Conservation (phyloP, 2,329 filamentous ascomycete species). For the Gnomoniopsis smithogilvyi region DNA sequence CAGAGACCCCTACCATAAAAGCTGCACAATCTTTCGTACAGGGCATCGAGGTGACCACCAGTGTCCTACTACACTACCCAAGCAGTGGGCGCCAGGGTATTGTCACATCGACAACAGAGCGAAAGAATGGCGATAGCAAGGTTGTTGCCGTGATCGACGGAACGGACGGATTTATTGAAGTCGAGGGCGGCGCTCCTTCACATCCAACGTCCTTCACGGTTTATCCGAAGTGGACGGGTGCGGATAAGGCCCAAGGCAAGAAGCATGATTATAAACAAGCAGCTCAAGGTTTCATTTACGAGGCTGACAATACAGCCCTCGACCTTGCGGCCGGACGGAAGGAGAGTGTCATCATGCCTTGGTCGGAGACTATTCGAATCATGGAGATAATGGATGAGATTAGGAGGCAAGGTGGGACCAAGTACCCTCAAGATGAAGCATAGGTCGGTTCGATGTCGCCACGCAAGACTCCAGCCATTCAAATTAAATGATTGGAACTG, state of each 20-base stretch:
- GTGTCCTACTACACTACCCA: background rate
- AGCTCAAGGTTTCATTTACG: slow-evolving; percentile 19
- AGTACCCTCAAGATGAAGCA: slow-evolving; percentile 5
- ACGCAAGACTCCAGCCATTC: background rate
- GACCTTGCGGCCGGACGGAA: slow-evolving; percentile 17
- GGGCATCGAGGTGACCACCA: slow-evolving; percentile 6
- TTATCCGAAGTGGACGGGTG: background rate
- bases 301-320: slow-evolving; percentile 19
- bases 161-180: slow-evolving; percentile 34
- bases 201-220: slow-evolving; percentile 1
- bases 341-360: slow-evolving; percentile 20
- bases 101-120: background rate
- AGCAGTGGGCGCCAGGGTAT: slow-evolving; percentile 1
- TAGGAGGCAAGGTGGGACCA: slow-evolving; percentile 7
- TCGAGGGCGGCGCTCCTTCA: slow-evolving; percentile 14
- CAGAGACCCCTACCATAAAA: background rate
- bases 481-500: background rate
- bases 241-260: background rate
- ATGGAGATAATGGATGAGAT: slow-evolving; percentile 21
- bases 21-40: background rate
- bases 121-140: background rate
- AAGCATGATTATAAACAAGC: background rate
- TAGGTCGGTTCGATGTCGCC: background rate
- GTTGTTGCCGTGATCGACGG: background rate
- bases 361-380: slow-evolving; percentile 18